A percentile compares a stretch with the other conserved stretches of the same genome.
These are phyloP conservation scores for Daedaleopsis sinensis DNA, from an alignment of 768 basidiomycete genomes.

Conservation along the genomic window DNA sequence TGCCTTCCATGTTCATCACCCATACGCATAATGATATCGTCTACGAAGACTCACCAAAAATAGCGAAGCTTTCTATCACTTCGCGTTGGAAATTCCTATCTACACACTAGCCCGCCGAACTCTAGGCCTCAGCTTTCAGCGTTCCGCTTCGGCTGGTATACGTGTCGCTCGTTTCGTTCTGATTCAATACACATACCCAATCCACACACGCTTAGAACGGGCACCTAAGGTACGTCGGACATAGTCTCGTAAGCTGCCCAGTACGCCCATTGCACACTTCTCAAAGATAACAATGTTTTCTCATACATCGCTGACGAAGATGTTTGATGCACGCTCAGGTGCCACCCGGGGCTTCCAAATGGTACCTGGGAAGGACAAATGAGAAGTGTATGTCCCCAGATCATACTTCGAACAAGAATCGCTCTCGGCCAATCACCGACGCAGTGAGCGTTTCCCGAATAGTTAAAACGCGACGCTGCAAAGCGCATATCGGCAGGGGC, in stretches of 20 bases:
- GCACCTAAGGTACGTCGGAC: no score
- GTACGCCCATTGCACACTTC: neutral
- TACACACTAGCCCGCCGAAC: neutral
- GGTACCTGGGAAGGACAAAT: neutral
- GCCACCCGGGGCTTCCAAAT: neutral
- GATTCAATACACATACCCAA: neutral
- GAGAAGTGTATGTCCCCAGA: no score
- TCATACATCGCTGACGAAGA: neutral
- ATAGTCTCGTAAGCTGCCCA: neutral
- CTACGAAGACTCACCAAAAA: no score
- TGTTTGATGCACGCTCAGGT: neutral
- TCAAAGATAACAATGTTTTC: neutral
- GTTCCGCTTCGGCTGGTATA: neutral
- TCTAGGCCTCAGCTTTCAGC: neutral
- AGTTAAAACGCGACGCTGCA: neutral
- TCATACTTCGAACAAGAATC: no score
- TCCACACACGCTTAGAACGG: neutral
- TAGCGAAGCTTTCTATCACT: neutral
- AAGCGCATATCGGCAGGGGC: neutral
- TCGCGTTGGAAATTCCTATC: neutral
- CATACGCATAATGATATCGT: no score
- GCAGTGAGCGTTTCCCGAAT: neutral
- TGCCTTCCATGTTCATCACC: no score
- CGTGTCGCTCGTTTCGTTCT: neutral
- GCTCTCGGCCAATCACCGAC: neutral